These are phyloP conservation scores for Collariella sp. DNA, from an alignment of 495 filamentous ascomycete species.

Conservation along the genomic window DNA sequence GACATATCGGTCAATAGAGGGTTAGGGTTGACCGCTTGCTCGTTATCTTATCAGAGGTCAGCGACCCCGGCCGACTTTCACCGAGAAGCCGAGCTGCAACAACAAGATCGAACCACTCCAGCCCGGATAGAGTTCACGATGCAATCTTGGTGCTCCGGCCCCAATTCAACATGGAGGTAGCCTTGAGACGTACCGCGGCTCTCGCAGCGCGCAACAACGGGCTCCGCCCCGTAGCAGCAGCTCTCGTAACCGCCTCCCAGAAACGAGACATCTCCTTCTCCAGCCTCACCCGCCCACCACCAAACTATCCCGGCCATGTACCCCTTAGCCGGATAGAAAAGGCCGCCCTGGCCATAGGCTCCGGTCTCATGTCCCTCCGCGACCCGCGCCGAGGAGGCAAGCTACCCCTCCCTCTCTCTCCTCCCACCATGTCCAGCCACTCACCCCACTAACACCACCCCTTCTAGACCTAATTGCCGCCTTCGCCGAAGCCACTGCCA, in stretches of 20 bases:
- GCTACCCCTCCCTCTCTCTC: slow-evolving; percentile 1
- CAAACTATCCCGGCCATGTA: slow-evolving; percentile 86
- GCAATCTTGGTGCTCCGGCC: not conserved
- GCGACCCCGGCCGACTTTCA: not conserved
- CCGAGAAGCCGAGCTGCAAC: slow-evolving; percentile 1
- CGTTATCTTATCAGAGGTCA: slow-evolving; percentile 4
- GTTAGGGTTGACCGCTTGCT: not conserved
- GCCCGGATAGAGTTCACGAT: slow-evolving; percentile 8
- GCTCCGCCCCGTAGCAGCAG: not conserved
- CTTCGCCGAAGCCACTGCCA: slow-evolving; percentile 85
- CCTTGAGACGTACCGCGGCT: slow-evolving; percentile 18
- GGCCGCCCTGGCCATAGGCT: slow-evolving; percentile 69
- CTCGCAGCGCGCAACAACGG: slow-evolving; percentile 9
- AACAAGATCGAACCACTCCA: slow-evolving; percentile 12
- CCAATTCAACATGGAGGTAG: slow-evolving; percentile 24
- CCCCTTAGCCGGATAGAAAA: slow-evolving; percentile 75
- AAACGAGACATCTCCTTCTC: slow-evolving; percentile 64
- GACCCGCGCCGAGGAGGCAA: slow-evolving; percentile 72
- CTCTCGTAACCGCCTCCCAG: not conserved
- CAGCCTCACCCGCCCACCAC: slow-evolving; percentile 67
- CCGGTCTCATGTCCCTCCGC: slow-evolving; percentile 66
- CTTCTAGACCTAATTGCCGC: slow-evolving; percentile 78
- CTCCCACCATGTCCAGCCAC: not conserved
- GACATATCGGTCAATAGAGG: not conserved
- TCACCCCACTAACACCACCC: slow-evolving; percentile 2